Evolutionary conservation across 768 basidiomycete species (phyloP).

Genomic region (Leccinum subtestaceum): DNA sequence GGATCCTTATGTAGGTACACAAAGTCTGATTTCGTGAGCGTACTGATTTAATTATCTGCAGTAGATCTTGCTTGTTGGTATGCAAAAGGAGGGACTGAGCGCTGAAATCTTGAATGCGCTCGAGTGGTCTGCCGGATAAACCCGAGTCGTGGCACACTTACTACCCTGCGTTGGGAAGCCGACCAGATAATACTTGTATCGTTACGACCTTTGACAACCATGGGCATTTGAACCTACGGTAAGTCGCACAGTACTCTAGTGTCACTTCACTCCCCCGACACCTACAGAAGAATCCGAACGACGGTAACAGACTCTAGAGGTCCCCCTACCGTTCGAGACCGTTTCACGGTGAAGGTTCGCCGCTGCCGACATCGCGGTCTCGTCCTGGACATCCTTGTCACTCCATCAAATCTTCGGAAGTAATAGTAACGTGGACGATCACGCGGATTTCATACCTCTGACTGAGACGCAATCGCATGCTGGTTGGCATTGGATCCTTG

Average conservation of each 20-base stretch:
- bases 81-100: no score
- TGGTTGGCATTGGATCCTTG: not conserved
- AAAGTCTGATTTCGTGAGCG: not conserved
- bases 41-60: not conserved
- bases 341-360: not conserved
- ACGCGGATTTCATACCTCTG: slow-evolving; percentile 1
- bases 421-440: not conserved
- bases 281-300: not conserved
- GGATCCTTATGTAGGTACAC: not conserved
- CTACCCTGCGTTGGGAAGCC: not conserved
- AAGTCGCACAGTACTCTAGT: not conserved
- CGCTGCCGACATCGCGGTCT: not conserved
- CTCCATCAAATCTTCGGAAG: not conserved
- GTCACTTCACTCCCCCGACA: not conserved
- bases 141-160: not conserved
- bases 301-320: not conserved
- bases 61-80: not conserved
- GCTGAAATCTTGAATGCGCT: not conserved
- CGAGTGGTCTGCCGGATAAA: not conserved
- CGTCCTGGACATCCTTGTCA: not conserved
- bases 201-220: not conserved
- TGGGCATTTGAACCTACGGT: not conserved
- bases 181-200: not conserved
- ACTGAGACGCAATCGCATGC: slow-evolving; percentile 8
- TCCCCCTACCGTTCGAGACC: not conserved